Conservation (phyloP, 163 green algal genomes). For the Volvox carteri region DNA sequence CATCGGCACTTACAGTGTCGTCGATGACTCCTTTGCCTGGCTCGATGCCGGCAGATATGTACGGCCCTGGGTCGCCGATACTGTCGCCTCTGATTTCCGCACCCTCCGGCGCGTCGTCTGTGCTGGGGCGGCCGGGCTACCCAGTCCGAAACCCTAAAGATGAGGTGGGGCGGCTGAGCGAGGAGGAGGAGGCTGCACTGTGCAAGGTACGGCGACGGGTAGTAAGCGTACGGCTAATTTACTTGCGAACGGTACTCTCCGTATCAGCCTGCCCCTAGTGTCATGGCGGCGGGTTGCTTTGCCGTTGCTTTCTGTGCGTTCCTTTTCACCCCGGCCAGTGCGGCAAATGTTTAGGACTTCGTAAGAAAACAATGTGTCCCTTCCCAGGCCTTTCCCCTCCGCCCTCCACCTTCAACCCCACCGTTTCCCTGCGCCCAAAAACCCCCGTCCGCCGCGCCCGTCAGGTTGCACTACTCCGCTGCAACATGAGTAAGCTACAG, state of each 20-base stretch:
- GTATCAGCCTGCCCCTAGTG: no score
- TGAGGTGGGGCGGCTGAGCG: slow-evolving; percentile 29
- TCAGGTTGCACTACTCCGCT: slow-evolving; percentile 62
- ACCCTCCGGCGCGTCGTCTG: not conserved
- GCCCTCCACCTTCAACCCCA: not conserved
- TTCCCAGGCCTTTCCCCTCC: not conserved
- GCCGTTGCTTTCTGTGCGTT: no score
- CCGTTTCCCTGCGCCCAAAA: not conserved
- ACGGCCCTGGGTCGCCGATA: not conserved
- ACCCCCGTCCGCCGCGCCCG: not conserved
- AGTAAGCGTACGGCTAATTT: no score
- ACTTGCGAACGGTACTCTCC: no score
- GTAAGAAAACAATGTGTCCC: no score
- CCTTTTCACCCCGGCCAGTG: no score
- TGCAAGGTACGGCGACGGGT: slow-evolving; percentile 52
- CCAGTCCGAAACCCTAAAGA: not conserved
- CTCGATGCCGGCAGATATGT: not conserved
- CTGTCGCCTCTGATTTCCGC: not conserved
- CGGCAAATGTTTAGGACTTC: no score
- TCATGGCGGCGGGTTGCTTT: no score
- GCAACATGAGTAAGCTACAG: slow-evolving; percentile 64
- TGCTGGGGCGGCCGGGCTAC: not conserved
- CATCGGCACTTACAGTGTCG: no score
- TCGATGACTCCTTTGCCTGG: not conserved
- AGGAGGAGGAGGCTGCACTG: slow-evolving; percentile 46